Conservation (phyloP, 345 rosid genomes). For the Raphanus raphanistrum region DNA sequence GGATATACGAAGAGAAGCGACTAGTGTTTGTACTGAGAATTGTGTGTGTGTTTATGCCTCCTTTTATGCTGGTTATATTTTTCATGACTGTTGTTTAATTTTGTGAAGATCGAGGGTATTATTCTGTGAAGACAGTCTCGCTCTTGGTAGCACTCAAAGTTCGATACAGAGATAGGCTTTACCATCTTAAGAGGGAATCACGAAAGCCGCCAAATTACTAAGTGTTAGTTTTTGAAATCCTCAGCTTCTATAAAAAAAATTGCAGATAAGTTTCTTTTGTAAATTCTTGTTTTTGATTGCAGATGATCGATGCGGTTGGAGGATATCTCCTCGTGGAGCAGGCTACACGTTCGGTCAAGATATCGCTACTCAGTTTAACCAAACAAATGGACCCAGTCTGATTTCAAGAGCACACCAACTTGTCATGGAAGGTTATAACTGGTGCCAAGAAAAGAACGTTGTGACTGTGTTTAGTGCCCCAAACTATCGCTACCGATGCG, state of each 20-base stretch:
- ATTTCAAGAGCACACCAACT: constrained; percentile 97
- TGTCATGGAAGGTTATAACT: constrained; percentile 93
- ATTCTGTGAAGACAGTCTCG: constrained; percentile 90
- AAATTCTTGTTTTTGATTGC: constrained; percentile 24
- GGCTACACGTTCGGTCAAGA: constrained; percentile 83
- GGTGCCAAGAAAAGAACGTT: constrained; percentile 97
- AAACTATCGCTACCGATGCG: constrained; percentile 90
- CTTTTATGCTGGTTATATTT: not conserved
- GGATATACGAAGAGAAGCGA: not conserved
- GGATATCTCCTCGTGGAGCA: constrained; percentile 98
- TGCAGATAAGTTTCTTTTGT: not conserved
- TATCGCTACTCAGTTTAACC: constrained; percentile 84
- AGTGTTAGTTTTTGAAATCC: constrained; percentile 55
- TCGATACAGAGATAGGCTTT: constrained; percentile 92
- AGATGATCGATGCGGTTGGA: constrained; percentile 97
- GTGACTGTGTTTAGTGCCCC: constrained; percentile 97
- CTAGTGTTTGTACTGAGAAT: not conserved
- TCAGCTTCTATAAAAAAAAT: not conserved
- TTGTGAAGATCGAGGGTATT: constrained; percentile 91
- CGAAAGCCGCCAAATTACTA: constrained; percentile 96
- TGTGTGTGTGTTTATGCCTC: not conserved
- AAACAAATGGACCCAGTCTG: constrained; percentile 78
- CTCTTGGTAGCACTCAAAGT: constrained; percentile 93
- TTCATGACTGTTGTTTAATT: not conserved
- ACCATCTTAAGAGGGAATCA: constrained; percentile 93